phyloP scores from a whole-genome alignment of 2,329 filamentous ascomycete genomes.

The Calonectria pteridis region DNA sequence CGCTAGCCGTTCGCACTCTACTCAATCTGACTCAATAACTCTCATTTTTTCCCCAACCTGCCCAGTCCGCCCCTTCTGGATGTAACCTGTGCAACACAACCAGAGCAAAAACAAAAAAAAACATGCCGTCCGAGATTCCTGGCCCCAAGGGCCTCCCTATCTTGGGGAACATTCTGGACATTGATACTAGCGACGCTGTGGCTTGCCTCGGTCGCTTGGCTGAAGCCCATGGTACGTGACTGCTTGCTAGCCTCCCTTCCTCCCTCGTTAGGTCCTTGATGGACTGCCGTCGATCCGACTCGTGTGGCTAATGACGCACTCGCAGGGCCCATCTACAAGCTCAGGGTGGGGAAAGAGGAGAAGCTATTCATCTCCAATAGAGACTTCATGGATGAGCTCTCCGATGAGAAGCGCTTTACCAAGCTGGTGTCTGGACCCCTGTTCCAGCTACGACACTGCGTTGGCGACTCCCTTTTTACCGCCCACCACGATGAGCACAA shows the following conservation, averaged over 20 bases:
- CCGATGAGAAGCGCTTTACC: slow-evolving; percentile 69
- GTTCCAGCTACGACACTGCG: slow-evolving; percentile 53
- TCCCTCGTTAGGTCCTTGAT: neutral
- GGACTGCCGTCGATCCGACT: neutral
- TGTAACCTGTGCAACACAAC: neutral
- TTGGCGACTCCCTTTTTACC: slow-evolving; percentile 73
- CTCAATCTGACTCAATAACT: slow-evolving; percentile 1
- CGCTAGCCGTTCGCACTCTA: neutral
- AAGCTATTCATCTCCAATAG: slow-evolving; percentile 24
- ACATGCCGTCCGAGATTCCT: slow-evolving; percentile 17
- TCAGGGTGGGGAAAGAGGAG: slow-evolving; percentile 14
- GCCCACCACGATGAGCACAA: slow-evolving; percentile 59
- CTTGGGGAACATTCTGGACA: slow-evolving; percentile 22
- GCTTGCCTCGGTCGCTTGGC: slow-evolving; percentile 16
- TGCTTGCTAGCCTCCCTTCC: too few relatives aligned
- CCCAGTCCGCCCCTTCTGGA: neutral
- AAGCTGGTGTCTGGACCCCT: slow-evolving; percentile 64
- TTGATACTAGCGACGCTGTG: slow-evolving; percentile 19
- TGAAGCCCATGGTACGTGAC: slow-evolving; percentile 7
- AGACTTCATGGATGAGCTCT: slow-evolving; percentile 64
- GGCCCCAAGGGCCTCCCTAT: slow-evolving; percentile 15
- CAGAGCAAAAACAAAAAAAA: neutral
- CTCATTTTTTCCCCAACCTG: neutral
- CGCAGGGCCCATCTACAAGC: slow-evolving; percentile 22
- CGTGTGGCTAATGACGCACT: neutral